Evolutionary conservation across 805 yeast species (phyloP), one percentile per base, ranked within the genome.

Genomic region (Nakazawaea molendinolei): DNA sequence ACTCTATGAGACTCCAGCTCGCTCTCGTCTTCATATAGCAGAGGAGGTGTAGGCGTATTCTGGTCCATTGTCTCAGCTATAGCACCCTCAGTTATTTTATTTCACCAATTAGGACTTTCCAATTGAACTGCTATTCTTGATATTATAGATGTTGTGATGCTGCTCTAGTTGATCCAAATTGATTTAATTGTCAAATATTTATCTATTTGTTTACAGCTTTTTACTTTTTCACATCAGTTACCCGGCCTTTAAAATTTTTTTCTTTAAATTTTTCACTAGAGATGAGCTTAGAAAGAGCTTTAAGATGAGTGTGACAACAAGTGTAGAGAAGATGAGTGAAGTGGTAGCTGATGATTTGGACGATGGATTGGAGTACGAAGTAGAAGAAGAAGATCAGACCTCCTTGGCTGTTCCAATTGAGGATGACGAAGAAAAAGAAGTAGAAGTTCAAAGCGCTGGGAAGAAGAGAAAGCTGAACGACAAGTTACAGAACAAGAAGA

Each of bases 261-360:
- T 22, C 10, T 22, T 22, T n/a, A 14, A 24, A 24, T 5, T 27
- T 27, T 27, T 27, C 15, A 5, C 7, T 14, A 7, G 29, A 27
- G 29, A 14, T 8, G 14, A 20, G 14, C 8, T 10, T 18, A 18
- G 5, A 28, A 28, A 19, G 19, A 18, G 5, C 26, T 25, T 33
- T 16, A 5, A 28, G 30, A 9, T 16, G 20, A 27, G 31, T 18
- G 20, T 22, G 29, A 26, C 18, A 8, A 23, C 17, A 10, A 16
- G 9, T 8, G 28, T 15, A n/a, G 14, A 12, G 5, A 17, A 31
- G 3, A 15, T 21, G 15, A 23, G 10, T 15, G 23, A 18, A 10
- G 38, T 41, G n/a, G 53, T 37, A 9, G 82, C 70, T 12, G 95
- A 86, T 55, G 95, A 81, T 42, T 63, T 86, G 40, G 89, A 84